These are phyloP conservation scores for Penicillium janthinellum DNA, from an alignment of 2,329 filamentous ascomycete species.

Conservation along the genomic window DNA sequence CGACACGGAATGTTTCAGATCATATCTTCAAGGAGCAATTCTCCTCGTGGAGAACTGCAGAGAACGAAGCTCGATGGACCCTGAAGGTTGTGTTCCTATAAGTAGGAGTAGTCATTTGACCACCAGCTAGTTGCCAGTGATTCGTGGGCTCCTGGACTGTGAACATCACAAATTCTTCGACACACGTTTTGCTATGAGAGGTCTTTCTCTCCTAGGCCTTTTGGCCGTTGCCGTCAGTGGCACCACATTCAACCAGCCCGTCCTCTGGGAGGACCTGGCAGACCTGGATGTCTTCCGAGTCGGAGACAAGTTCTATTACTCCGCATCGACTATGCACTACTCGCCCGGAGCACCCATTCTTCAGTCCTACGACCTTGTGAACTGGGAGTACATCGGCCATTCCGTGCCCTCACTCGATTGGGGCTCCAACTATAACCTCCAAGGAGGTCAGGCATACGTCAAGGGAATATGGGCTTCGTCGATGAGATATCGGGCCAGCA, in stretches of 20 bases:
- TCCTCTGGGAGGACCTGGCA: slow-evolving; percentile 59
- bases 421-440: slow-evolving; percentile 53
- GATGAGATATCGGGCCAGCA: slow-evolving; percentile 54
- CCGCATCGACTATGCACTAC: slow-evolving; percentile 59
- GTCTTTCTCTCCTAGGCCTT: not conserved
- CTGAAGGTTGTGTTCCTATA: not conserved
- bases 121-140: not conserved
- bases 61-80: too few relatives aligned
- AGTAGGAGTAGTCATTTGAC: not conserved
- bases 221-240: slow-evolving; percentile 1
- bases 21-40: not conserved
- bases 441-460: slow-evolving; percentile 50
- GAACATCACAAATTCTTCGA: not conserved
- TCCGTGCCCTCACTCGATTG: slow-evolving; percentile 51
- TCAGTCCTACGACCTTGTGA: slow-evolving; percentile 57
- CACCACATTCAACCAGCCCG: slow-evolving; percentile 50
- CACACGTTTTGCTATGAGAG: not conserved
- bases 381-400: slow-evolving; percentile 53
- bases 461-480: slow-evolving; percentile 60
- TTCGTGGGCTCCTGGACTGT: not conserved
- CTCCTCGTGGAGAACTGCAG: not conserved
- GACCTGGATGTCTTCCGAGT: slow-evolving; percentile 59
- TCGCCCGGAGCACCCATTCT: slow-evolving; percentile 60
- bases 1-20: not conserved
- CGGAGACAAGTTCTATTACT: slow-evolving; percentile 56